A percentile compares a stretch with the other conserved stretches of the same genome.
These are phyloP conservation scores for Davidsoniella australis DNA, from an alignment of 2,329 filamentous ascomycete genomes.

Conservation along the genomic window DNA sequence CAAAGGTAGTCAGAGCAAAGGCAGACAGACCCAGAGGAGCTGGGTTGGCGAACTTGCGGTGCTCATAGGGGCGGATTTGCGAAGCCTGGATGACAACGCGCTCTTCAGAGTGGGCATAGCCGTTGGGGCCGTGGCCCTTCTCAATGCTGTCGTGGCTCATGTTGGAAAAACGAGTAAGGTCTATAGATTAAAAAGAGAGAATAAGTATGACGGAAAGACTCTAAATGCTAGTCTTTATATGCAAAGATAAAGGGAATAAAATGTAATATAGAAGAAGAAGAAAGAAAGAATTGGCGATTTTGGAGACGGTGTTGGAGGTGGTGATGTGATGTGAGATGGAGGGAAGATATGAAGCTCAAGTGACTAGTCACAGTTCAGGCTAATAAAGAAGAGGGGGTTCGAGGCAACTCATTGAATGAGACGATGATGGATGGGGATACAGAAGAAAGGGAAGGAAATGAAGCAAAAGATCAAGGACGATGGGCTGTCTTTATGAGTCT, in stretches of 20 bases:
- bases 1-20: constrained; percentile 71
- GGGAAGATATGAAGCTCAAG: constrained; percentile 1
- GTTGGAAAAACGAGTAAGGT: constrained; percentile 12
- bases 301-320: too few relatives aligned
- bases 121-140: constrained; percentile 10
- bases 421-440: background rate
- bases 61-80: constrained; percentile 42
- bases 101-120: constrained; percentile 9
- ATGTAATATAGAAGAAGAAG: background rate
- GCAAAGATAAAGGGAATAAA: background rate
- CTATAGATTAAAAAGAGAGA: constrained; percentile 3
- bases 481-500: constrained; percentile 1
- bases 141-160: constrained; percentile 12
- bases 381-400: constrained; percentile 1
- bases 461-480: background rate
- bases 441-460: background rate
- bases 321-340: background rate
- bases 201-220: constrained; percentile 8
- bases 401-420: constrained; percentile 3
- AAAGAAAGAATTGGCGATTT: background rate
- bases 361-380: constrained; percentile 3
- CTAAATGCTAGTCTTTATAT: background rate
- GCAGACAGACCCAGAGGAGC: constrained; percentile 60
- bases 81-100: constrained; percentile 41
- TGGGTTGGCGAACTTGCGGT: constrained; percentile 63